Evolutionary conservation across 225 moss, liverwort and hornwort genomes (phyloP).

Genomic region (Physcomitrium patens): DNA sequence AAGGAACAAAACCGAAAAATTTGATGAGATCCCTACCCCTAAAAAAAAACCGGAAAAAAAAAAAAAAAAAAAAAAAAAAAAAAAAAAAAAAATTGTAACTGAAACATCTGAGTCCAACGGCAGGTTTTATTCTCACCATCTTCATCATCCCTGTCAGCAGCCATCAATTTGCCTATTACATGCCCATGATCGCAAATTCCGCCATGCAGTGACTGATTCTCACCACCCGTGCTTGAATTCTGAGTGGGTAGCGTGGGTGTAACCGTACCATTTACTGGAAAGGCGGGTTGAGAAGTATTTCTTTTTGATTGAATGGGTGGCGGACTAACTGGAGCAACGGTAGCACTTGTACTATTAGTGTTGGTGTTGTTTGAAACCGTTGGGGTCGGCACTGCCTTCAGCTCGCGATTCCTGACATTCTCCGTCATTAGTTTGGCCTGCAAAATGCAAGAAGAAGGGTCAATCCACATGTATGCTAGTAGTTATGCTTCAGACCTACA

Average conservation of each 20-base stretch:
- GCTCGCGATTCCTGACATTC: neutral
- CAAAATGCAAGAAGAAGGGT: slow-evolving; percentile 4
- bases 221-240: neutral
- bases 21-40: neutral
- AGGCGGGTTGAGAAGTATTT: neutral
- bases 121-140: slow-evolving; percentile 4
- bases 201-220: slow-evolving; percentile 6
- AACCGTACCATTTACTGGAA: neutral
- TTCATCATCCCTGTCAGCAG: slow-evolving; percentile 27
- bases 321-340: neutral
- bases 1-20: slow-evolving; percentile 4
- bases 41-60: neutral
- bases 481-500: neutral
- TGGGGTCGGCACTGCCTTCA: slow-evolving; percentile 21
- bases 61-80: neutral
- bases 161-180: slow-evolving; percentile 27
- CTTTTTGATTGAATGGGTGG: slow-evolving; percentile 8
- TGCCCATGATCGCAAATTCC: slow-evolving; percentile 37
- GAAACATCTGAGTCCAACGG: neutral
- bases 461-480: neutral
- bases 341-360: neutral
- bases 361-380: neutral
- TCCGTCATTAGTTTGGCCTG: slow-evolving; percentile 20
- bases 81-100: neutral
- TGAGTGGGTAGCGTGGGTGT: slow-evolving; percentile 10